Base-by-base conservation (phyloP, 164 flowering plant species). In the Vitis vinifera region DNA sequence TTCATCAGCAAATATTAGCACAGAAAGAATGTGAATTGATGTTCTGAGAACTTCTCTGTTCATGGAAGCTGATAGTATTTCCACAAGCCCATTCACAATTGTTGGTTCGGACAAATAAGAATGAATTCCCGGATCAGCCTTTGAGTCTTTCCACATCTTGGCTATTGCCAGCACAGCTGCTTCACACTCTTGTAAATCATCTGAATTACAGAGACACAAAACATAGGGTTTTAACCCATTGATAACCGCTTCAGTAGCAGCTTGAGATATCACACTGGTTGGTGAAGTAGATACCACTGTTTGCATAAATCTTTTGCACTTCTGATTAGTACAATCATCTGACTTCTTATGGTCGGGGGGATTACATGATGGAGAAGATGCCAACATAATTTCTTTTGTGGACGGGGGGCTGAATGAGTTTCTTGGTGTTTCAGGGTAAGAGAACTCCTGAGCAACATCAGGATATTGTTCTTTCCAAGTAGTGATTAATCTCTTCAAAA, bases 401-500 rank as follows among this genome's bases (percentile, higher is more conserved):
- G 78, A 60, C 19, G 78, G 67, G 51, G 73, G 68, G 63, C 74
- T 73, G 53, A 66, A 63, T 23, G 86, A 79, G 69, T 70, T 70
- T 79, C 64, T 77, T 17, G 91, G 89, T 12, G 91, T 84, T 62
- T 84, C 88, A 9, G 82, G 55, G 66, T 70, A 79, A 29, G 90
- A 84, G 67, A 78, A 76, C 56, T 91, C 96, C 64, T 82, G 86
- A 69, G 85, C 89, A 62, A 86, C 72, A 66, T 91, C 90, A 62
- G 93, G 96, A 71, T 87, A 61, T 70, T 89, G 88, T 67, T 89
- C 91, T 74, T 84, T 89, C 93, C 93, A 87, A n/a, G 91, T 84
- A 23, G 89, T 82, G 62, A 89, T 86, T 51, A 91, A 82, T 76
- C 91, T 84, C 72, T 86, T 89, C 71, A 91, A 67, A 59, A 89